Base-by-base conservation (phyloP, 371 early-diverging fungal species). In the Mucor irregularis region DNA sequence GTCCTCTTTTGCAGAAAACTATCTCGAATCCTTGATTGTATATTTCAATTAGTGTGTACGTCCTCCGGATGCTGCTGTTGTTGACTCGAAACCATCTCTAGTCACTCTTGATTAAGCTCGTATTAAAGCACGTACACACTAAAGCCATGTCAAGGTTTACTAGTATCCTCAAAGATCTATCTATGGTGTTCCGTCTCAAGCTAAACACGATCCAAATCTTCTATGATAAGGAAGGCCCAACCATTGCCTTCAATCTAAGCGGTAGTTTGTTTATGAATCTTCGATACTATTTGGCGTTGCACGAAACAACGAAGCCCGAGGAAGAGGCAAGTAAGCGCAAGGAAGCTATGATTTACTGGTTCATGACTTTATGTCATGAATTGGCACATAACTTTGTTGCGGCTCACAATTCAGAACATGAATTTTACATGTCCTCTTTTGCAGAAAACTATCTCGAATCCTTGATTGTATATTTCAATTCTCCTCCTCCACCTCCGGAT, bases 331-430 rank as follows among this genome's bases (percentile, higher is more conserved):
- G 49, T 33, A 78, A 82, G 40, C 55, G 62, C 4, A 72, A 73
- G 17, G 87, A 88, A 26, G 78, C 81, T 0, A 53, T 82, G 55
- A 88, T 86, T 46, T 92, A 90, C 62, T 93, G 93, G 95, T 95
- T 90, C 64, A 86, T 93, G 85, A 89, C 85, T 2, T 65, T 84
- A n/a, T 90, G 91, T 58, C 96, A 95, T 64, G 96, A 94, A 68
- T 64, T 95, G 53, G 94, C 90, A 3, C 96, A 95, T 62, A 90
- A 93, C 58, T 92, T 93, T 71, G 84, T 89, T 1, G 44, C 62
- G 7, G 75, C 64, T 10, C 80, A 79, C 39, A 70, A 57, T 42
- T 69, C 80, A 10, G 66, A 84, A 53, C 86, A 88, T 49, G 88
- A 86, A 66, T 90, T 83, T 55, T 91, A 88, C 69, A 82, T 90